Evolutionary conservation across 2,329 filamentous ascomycete genomes (phyloP).

Genomic region (Shiraia sp.): DNA sequence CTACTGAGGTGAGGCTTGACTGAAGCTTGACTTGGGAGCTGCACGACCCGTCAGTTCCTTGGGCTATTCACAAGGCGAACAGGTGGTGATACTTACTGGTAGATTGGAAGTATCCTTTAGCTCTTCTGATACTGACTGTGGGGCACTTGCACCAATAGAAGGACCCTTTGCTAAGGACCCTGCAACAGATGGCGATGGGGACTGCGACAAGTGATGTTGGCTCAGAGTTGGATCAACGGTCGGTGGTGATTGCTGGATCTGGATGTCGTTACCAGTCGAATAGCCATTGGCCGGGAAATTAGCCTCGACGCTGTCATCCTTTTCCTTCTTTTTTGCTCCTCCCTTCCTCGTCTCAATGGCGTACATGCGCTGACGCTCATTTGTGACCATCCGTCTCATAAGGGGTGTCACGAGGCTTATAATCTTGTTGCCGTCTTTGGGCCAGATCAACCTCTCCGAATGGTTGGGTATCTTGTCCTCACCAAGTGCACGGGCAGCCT

Average conservation of each 20-base stretch:
- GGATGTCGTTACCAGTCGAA: constrained; percentile 1
- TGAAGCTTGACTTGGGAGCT: constrained; percentile 8
- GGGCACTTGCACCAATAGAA: neutral
- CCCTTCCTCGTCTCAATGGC: constrained; percentile 60
- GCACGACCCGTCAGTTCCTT: neutral
- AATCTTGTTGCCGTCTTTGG: constrained; percentile 58
- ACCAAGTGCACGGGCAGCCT: constrained; percentile 42
- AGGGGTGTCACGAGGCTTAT: constrained; percentile 62
- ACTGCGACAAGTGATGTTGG: constrained; percentile 4
- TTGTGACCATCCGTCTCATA: constrained; percentile 62
- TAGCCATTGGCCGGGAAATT: constrained; percentile 3
- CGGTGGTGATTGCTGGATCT: constrained; percentile 9
- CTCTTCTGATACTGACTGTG: neutral
- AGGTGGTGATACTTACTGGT: constrained; percentile 1
- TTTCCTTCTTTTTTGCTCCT: constrained; percentile 42
- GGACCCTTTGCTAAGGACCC: neutral
- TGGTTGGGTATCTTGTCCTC: constrained; percentile 42
- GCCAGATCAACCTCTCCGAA: constrained; percentile 55
- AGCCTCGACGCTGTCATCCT: constrained; percentile 28
- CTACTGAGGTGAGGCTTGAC: constrained; percentile 40
- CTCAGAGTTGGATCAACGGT: constrained; percentile 11
- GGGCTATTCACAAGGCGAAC: neutral
- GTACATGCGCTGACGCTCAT: constrained; percentile 62
- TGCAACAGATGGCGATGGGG: constrained; percentile 1
- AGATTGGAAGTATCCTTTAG: neutral